Evolutionary conservation across 805 yeast species (phyloP), one percentile per base, ranked within the genome.

Genomic region (Saturnispora besseyi): DNA sequence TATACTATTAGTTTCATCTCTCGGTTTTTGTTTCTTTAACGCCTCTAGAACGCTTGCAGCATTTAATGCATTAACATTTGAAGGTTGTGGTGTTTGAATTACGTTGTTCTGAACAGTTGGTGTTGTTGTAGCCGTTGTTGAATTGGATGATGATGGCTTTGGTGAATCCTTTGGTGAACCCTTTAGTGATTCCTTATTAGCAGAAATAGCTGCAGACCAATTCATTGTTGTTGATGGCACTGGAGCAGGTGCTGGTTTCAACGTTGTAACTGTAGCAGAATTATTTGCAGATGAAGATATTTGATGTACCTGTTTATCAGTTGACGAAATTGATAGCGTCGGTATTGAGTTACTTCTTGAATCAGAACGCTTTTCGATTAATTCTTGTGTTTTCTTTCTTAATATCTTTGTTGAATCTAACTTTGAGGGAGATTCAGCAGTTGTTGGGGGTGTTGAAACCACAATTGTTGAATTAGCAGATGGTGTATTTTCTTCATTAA

Each of bases 41-140:
- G 69, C 68, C 48, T 66, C 70, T 41, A 66, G 51, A 11, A 66
- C 70, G 50, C 69, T 65, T n/a, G 68, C 69, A 2, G 70, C 70
- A 55, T 65, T 65, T 21, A 60, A 42, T 18, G 69, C 69, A 51
- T 63, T 64, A 24, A 62, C 51, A 52, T 64, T 66, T 42, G 61
- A 28, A 9, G 50, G 55, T 34, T 22, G 46, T 15, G 28, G 31
- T 24, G 41, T 41, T 33, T 29, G 43, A 24, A 29, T 29, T 42
- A 36, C 40, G 15, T 18, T 18, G 13, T 37, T 37, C 29, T 45
- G 45, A 29, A 32, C 21, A 5, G 43, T 34, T 8, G 46, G 34
- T 26, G 46, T 36, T 18, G 43, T 45, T 29, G 42, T 26, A 10
- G 45, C n/a, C 5, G 45, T 32, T 7, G 49, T 12, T 18, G 41